A percentile compares a stretch with the other conserved stretches of the same genome.
phyloP scores from a whole-genome alignment of 352 stramenopile genomes.

The Globisporangium iwayamae region DNA sequence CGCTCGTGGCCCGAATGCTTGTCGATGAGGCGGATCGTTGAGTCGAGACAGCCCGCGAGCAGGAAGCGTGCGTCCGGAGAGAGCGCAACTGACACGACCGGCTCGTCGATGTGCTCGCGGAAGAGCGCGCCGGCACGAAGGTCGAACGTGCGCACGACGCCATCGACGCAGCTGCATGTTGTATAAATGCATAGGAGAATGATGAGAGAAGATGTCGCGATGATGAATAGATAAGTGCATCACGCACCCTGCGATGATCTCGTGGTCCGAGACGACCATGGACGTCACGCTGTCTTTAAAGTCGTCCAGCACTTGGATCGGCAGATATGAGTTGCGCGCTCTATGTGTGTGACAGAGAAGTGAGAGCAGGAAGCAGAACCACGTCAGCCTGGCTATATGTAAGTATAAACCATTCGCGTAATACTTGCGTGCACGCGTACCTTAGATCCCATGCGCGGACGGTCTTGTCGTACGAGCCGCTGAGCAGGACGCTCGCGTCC shows the following conservation, averaged over 20 bases:
- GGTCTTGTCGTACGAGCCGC: constrained; percentile 87
- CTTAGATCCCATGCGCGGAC: constrained; percentile 75
- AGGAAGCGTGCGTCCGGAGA: constrained; percentile 75
- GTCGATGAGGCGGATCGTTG: constrained; percentile 73
- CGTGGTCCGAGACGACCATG: constrained; percentile 67
- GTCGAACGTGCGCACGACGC: constrained; percentile 82
- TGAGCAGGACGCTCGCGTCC: constrained; percentile 79
- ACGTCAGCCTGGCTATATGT: not conserved
- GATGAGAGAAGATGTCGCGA: not conserved
- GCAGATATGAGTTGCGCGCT: constrained; percentile 64
- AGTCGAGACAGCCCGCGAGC: constrained; percentile 74
- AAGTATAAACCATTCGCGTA: no score
- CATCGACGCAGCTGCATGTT: constrained; percentile 62
- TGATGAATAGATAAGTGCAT: constrained; percentile 2
- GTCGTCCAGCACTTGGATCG: constrained; percentile 85
- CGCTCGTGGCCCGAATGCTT: constrained; percentile 58
- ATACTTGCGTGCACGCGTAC: constrained; percentile 15
- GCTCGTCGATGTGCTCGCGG: constrained; percentile 76
- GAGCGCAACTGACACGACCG: constrained; percentile 69
- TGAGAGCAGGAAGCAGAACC: not conserved
- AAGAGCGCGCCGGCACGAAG: constrained; percentile 62
- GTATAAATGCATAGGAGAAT: not conserved
- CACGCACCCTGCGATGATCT: constrained; percentile 74
- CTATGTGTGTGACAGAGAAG: constrained; percentile 15
- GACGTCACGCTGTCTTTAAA: constrained; percentile 89